Evolutionary conservation across 192 early-diverging fungal species (phyloP), one percentile per base, ranked within the genome.

Genomic region (Anaeromyces robustus): DNA sequence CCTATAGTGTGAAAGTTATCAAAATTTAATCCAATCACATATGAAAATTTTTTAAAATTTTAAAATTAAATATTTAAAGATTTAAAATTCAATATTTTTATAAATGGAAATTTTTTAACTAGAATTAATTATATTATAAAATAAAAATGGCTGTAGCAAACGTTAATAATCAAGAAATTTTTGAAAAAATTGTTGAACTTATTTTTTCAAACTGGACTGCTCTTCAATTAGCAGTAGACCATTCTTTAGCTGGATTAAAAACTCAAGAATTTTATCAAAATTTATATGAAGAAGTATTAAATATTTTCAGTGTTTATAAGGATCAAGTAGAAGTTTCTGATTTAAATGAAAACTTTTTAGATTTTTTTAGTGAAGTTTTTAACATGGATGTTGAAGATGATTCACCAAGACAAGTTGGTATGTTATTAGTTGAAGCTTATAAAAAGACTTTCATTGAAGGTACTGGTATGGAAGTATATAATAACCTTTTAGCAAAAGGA

Each of bases 151-250:
- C 26, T n/a, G 26, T n/a, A 7, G 18, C 22, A 28, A 22, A 68
- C 26, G 19, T 26, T 9, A n/a, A 18, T 68, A 68, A 68, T 68
- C 52, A 68, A 68, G 26, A 68, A 68, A n/a, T 85, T 29, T 89
- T 89, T 82, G 80, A 82, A 19, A 81, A 86, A 78, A 82, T 83
- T 30, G 81, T 88, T 19, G 79, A 81, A 30, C 37, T 83, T 77
- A 82, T 87, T 29, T 84, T 90, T 78, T 30, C 78, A 30, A 81
- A 84, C 39, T 90, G 89, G 89, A 86, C 86, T 1, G 89, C 87
- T 6, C 86, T 90, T 31, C 87, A 90, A 83, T 81, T 90, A 30
- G 87, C 85, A 37, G 79, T 88, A 28, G 89, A 87, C 41, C 78
- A 86, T 77, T 81, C 81, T 77, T 82, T 86, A 82, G 86, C 84